phyloP scores from a whole-genome alignment of 768 basidiomycete species.

The Gloeostereum incarnatum region DNA sequence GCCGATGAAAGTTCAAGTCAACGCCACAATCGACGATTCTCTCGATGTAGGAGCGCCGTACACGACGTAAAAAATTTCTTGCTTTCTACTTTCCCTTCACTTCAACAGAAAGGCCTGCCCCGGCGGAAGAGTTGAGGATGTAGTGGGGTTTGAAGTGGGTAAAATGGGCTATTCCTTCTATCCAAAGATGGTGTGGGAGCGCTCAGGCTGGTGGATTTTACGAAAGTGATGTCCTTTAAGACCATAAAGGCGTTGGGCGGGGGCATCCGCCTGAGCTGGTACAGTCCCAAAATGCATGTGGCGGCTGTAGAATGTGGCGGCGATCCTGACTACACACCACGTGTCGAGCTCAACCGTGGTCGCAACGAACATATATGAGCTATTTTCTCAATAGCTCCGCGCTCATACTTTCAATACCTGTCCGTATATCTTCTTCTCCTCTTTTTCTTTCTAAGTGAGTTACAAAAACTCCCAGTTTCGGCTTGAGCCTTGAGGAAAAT shows the following conservation, averaged over 20 bases:
- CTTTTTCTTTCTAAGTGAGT: no score
- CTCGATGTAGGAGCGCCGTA: slow-evolving; percentile 26
- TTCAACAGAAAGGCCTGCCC: slow-evolving; percentile 81
- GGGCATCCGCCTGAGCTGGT: no score
- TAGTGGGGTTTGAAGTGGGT: slow-evolving; percentile 90
- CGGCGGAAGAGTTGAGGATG: slow-evolving; percentile 60
- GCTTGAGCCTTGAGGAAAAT: no score
- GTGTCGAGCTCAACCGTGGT: no score
- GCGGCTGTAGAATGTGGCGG: no score
- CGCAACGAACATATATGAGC: no score
- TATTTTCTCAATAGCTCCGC: no score
- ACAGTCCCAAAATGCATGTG: no score
- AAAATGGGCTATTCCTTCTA: slow-evolving; percentile 79
- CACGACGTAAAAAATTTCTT: slow-evolving; percentile 76
- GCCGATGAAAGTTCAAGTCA: slow-evolving; percentile 44
- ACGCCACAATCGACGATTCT: not conserved
- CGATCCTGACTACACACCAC: no score
- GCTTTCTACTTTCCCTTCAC: slow-evolving; percentile 83
- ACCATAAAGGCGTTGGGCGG: slow-evolving; percentile 21
- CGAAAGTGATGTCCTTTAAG: slow-evolving; percentile 36
- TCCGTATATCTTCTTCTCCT: no score
- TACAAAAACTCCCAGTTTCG: no score
- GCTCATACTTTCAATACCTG: no score
- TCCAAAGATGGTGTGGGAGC: slow-evolving; percentile 22
- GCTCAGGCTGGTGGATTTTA: slow-evolving; percentile 9